Evolutionary conservation across 2,329 filamentous ascomycete species (phyloP).

Genomic region (Claviceps purpurea): DNA sequence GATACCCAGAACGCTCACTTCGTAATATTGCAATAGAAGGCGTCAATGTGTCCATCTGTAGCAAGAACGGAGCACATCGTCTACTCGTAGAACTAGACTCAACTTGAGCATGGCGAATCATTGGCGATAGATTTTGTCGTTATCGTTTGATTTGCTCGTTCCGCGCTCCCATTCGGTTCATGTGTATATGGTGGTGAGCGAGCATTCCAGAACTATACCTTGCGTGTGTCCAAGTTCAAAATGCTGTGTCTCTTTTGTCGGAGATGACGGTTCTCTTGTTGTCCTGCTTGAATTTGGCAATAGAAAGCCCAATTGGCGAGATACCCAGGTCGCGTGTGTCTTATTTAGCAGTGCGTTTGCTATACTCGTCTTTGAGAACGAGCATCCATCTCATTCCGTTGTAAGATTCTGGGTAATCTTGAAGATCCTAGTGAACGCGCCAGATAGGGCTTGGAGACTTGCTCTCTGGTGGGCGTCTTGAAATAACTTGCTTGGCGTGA

Average conservation of each 20-base stretch:
- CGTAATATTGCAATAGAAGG: not conserved
- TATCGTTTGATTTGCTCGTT: not conserved
- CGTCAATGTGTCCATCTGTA: not conserved
- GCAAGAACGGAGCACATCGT: not conserved
- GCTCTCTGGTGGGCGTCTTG: not conserved
- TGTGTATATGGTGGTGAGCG: not conserved
- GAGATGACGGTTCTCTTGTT: not conserved
- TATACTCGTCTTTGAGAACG: not conserved
- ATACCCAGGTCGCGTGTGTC: not conserved
- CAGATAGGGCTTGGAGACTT: not conserved
- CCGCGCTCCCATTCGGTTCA: not conserved
- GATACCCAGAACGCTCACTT: slow-evolving; percentile 8
- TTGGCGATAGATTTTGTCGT: not conserved
- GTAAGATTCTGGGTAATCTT: not conserved
- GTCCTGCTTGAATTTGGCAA: too few relatives aligned
- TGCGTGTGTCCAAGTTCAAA: not conserved
- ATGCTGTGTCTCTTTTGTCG: not conserved
- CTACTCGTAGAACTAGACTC: not conserved
- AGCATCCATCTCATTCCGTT: not conserved
- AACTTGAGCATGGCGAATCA: not conserved
- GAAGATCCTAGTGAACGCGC: not conserved
- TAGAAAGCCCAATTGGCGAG: not conserved
- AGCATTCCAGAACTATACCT: not conserved
- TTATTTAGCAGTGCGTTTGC: not conserved
- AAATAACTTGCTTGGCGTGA: not conserved